Evolutionary conservation across 2,329 filamentous ascomycete genomes (phyloP).

Genomic region (Knufia petricola): DNA sequence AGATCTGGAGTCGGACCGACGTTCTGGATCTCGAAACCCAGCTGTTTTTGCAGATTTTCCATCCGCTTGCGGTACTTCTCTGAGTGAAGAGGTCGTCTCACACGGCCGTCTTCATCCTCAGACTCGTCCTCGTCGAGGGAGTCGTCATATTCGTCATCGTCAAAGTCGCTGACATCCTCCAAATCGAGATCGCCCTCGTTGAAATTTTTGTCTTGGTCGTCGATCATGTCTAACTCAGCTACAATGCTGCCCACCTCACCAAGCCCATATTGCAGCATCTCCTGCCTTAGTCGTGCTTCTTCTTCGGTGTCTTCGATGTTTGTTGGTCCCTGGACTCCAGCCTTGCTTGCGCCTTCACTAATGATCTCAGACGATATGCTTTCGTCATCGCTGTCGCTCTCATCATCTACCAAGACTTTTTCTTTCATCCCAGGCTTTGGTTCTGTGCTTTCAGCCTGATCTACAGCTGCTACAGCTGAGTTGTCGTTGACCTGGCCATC

Average conservation of each 20-base stretch:
- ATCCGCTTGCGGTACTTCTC: constrained; percentile 73
- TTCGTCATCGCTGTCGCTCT: neutral
- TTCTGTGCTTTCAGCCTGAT: neutral
- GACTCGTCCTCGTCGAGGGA: constrained; percentile 39
- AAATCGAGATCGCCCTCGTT: constrained; percentile 16
- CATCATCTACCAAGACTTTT: neutral
- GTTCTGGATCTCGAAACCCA: constrained; percentile 50
- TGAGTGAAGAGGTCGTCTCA: constrained; percentile 55
- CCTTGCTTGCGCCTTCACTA: neutral
- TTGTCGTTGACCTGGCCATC: neutral
- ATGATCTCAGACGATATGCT: neutral
- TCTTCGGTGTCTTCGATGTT: constrained; percentile 59
- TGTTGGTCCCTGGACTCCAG: constrained; percentile 3
- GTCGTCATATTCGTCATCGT: constrained; percentile 39
- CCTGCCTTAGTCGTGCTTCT: constrained; percentile 66
- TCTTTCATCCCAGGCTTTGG: neutral
- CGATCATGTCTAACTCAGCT: constrained; percentile 78
- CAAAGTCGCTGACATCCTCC: neutral
- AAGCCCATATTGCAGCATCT: constrained; percentile 86
- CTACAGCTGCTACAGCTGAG: too few species aligned
- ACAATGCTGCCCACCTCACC: constrained; percentile 86
- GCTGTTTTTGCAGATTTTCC: constrained; percentile 70
- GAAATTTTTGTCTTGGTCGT: constrained; percentile 33
- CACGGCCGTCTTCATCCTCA: constrained; percentile 68
- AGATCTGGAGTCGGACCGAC: constrained; percentile 39